Evolutionary conservation across 306 rosid species (phyloP).

Genomic region (Luffa acutangula): DNA sequence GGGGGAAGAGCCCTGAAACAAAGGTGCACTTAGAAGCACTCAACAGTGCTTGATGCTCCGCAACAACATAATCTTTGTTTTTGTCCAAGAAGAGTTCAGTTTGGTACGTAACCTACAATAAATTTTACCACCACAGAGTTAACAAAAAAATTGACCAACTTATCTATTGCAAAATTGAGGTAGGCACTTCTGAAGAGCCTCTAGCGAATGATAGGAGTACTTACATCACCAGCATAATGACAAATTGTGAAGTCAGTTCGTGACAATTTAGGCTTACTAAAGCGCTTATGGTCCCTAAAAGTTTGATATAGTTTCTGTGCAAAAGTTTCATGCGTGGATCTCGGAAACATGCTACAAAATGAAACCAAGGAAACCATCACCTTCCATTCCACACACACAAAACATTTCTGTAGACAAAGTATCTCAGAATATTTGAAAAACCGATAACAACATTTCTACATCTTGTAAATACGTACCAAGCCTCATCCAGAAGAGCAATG

Average conservation of each 20-base stretch:
- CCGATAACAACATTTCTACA: background rate
- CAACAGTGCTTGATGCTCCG: conserved; percentile 83
- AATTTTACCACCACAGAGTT: background rate
- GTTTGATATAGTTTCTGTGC: conserved; percentile 91
- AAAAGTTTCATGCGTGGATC: conserved; percentile 86
- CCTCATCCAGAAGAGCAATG: conserved; percentile 94
- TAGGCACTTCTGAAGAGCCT: background rate
- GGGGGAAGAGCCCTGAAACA: conserved; percentile 80
- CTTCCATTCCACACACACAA: background rate
- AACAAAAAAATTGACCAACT: background rate
- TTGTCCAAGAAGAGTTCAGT: conserved; percentile 87
- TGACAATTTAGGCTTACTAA: conserved; percentile 91
- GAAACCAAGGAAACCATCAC: conserved; percentile 26
- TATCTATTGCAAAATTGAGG: background rate
- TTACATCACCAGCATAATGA: conserved; percentile 96
- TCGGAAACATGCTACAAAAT: conserved; percentile 92
- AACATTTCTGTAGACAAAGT: background rate
- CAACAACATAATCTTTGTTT: conserved; percentile 92
- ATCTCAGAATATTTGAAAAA: conserved; percentile 4
- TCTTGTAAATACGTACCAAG: conserved; percentile 55
- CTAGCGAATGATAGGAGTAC: conserved; percentile 18
- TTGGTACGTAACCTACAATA: conserved; percentile 83
- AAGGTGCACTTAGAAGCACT: conserved; percentile 70
- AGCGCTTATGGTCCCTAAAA: conserved; percentile 73
- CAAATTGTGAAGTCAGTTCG: conserved; percentile 70